Percentiles rank a stretch among this genome's conserved stretches.
Evolutionary conservation across 2,329 filamentous ascomycete species (phyloP).

Genomic region (Amauroascus niger): DNA sequence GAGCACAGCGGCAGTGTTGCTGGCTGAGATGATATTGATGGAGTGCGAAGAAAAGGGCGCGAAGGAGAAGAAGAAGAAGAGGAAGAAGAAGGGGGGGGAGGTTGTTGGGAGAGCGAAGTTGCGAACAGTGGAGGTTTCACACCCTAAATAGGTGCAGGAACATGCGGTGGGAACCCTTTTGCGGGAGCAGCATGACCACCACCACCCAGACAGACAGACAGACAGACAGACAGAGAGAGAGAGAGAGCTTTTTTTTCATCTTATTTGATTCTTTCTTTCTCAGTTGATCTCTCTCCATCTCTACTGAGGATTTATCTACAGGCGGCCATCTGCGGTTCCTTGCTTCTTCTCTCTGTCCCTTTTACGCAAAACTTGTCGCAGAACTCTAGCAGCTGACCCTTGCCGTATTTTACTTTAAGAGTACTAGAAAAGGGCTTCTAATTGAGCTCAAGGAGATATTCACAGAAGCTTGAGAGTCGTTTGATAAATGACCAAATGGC

Average conservation of each 20-base stretch:
- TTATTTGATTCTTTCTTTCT: background rate
- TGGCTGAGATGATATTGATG: slow-evolving; percentile 6
- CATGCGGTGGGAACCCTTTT: slow-evolving; percentile 7
- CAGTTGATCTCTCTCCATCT: too few species aligned
- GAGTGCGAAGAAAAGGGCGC: too few species aligned
- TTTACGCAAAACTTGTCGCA: too few species aligned
- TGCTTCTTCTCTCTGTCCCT: background rate
- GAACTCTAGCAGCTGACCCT: background rate
- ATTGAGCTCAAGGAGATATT: background rate
- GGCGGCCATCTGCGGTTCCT: too few species aligned
- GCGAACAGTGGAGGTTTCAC: slow-evolving; percentile 14
- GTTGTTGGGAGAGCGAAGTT: slow-evolving; percentile 7
- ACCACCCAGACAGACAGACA: too few species aligned
- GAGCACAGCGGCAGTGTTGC: background rate
- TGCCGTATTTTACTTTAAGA: background rate
- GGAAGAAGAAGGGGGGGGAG: slow-evolving; percentile 1
- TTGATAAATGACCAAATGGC: too few species aligned
- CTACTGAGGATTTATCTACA: too few species aligned
- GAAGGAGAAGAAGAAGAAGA: too few species aligned
- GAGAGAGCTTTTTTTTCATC: background rate
- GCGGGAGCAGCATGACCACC: slow-evolving; percentile 7
- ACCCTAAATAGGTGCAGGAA: slow-evolving; percentile 6
- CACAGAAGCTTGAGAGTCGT: background rate
- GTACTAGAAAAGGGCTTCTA: background rate
- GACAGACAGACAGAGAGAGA: too few species aligned